Conservation (phyloP, 2,329 filamentous ascomycete genomes). For the Fusarium setosum region DNA sequence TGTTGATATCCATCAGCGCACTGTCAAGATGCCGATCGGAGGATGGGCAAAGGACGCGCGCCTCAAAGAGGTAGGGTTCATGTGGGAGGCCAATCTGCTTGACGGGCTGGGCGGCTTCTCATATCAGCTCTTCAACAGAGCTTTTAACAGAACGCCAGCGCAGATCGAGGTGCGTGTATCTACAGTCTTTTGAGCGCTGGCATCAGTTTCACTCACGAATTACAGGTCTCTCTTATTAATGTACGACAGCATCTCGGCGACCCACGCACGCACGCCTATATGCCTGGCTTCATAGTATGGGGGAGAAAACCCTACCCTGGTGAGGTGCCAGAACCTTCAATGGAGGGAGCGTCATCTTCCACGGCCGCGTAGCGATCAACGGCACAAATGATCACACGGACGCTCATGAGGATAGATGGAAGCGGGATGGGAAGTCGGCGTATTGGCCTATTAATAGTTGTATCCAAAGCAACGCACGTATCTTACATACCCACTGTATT, state of each 20-base stretch:
- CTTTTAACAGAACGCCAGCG: conserved; percentile 51
- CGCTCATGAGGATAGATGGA: too few species aligned
- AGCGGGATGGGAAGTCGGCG: too few species aligned
- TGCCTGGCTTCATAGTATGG: conserved; percentile 58
- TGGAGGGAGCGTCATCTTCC: too few species aligned
- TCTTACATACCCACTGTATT: too few species aligned
- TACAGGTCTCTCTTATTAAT: conserved; percentile 58
- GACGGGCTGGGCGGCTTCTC: conserved; percentile 52
- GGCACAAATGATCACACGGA: too few species aligned
- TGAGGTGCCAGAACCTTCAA: too few species aligned
- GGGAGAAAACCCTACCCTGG: conserved; percentile 57
- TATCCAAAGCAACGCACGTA: too few species aligned
- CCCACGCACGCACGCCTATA: conserved; percentile 57
- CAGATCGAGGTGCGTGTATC: conserved; percentile 58
- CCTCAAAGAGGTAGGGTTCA: conserved; percentile 53
- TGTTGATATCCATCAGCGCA: conserved; percentile 60
- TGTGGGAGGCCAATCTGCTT: conserved; percentile 55
- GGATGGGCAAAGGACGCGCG: conserved; percentile 59
- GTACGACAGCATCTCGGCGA: conserved; percentile 59
- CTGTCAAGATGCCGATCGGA: conserved; percentile 64
- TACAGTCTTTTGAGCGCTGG: too few species aligned
- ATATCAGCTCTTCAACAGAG: conserved; percentile 51
- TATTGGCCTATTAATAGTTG: too few species aligned
- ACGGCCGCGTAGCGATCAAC: too few species aligned
- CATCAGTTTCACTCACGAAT: conserved; percentile 5